Base-by-base conservation (phyloP, 192 early-diverging fungal species). In the Thoreauomyces humboldtii region DNA sequence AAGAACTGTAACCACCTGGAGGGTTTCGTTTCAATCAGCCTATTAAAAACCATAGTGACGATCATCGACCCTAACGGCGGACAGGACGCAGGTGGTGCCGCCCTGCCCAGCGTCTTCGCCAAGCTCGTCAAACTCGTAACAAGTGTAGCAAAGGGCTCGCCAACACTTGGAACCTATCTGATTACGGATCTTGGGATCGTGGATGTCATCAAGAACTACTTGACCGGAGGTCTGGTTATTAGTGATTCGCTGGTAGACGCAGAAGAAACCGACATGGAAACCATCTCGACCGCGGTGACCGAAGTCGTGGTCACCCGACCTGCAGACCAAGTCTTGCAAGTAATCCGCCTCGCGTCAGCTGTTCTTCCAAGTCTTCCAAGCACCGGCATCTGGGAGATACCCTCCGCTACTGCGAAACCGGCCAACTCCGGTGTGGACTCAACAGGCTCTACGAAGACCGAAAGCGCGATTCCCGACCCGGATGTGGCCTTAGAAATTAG, bases 331-430 rank as follows among this genome's bases (percentile, higher is more conserved):
- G 46, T 88, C 4, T 59, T 72, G 27, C 78, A 87, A 56, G 81
- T 88, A 9, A 54, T 89, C 28, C 75, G 71, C 14, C 72, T 86
- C 21, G 74, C 86, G 15, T 72, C 72, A 7, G 81, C 86, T 25
- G 50, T 88, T 33, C 56, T 91, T 28, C 88, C 89, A 21, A 33
- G 76, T 5, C 66, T 90, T 11, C 85, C 86, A 0, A 76, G 70
- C 50, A 74, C 73, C 65, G 59, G 69, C 22, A 27, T 68, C 31
- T 68, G 72, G 76, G 35, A 75, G 35, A 24, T 14, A 3, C 6
- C 3, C 50, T 52, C 50, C 27, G 38, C 38, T 9, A 9, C 38
- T 9, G 38, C 38, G 38, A 12, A 9, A n/a, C n/a, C 38, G n/a
- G 9, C 38, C 9, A 41, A 9, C n/a, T 9, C 38, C 11, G 11